Percentiles rank a stretch among this genome's conserved stretches.
phyloP scores from a whole-genome alignment of 2,329 filamentous ascomycete genomes.

The Cercospora janseana region DNA sequence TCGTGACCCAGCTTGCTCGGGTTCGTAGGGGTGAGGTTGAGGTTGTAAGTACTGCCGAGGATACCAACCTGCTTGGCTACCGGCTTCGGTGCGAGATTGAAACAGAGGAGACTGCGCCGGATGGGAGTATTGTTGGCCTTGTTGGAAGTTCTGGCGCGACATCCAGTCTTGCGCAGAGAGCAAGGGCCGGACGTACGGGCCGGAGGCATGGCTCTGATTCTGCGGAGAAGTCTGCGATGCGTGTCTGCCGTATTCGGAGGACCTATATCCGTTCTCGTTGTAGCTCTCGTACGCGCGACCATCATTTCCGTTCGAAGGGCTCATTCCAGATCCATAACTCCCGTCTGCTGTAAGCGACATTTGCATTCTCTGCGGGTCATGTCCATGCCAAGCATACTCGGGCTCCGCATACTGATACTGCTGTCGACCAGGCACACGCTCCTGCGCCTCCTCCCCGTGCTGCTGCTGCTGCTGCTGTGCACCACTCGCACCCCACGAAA shows the following conservation, averaged over 20 bases:
- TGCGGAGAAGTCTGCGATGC: not conserved
- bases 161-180: constrained; percentile 7
- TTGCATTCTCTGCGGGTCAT: constrained; percentile 8
- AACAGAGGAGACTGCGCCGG: constrained; percentile 10
- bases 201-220: not conserved
- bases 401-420: constrained; percentile 18
- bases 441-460: not conserved
- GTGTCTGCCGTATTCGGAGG: not conserved
- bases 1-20: not conserved
- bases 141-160: constrained; percentile 1
- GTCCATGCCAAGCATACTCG: constrained; percentile 2
- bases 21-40: not conserved
- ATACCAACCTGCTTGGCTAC: not conserved
- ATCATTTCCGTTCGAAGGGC: too few species aligned
- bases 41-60: constrained; percentile 7
- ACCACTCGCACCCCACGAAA: not conserved
- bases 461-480: constrained; percentile 14
- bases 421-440: constrained; percentile 2
- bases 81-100: constrained; percentile 8
- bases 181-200: not conserved
- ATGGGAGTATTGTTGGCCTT: constrained; percentile 14
- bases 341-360: too few species aligned
- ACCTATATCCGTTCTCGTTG: too few species aligned
- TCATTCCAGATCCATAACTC: too few species aligned
- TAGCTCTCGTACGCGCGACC: too few species aligned